Percentiles rank a stretch among this genome's conserved stretches.
Evolutionary conservation across 345 rosid genomes (phyloP).

Genomic region (Salix koriyanagi): DNA sequence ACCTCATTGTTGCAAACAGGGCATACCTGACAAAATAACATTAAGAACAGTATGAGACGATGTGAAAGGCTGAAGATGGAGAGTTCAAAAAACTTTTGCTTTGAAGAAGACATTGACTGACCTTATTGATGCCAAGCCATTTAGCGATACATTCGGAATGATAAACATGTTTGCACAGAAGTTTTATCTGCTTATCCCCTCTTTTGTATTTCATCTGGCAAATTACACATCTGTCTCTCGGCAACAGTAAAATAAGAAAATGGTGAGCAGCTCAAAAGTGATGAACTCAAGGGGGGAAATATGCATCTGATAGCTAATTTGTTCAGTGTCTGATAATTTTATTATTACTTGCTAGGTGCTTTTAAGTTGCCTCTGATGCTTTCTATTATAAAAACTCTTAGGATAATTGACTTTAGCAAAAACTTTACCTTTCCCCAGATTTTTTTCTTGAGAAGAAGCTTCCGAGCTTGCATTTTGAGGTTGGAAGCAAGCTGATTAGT

Average conservation of each 20-base stretch:
- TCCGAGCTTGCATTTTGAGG: conserved; percentile 55
- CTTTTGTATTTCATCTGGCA: conserved; percentile 63
- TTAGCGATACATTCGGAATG: conserved; percentile 58
- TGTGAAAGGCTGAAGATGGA: background rate
- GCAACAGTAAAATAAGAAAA: background rate
- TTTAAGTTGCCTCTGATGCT: background rate
- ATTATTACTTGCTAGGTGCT: background rate
- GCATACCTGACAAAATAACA: conserved; percentile 39
- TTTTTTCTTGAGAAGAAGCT: conserved; percentile 51
- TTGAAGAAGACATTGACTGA: conserved; percentile 13
- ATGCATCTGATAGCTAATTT: background rate
- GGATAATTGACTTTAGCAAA: background rate
- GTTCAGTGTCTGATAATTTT: background rate
- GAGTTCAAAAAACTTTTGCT: background rate
- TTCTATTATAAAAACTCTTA: background rate
- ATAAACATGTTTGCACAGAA: conserved; percentile 64
- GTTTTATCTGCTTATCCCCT: conserved; percentile 51
- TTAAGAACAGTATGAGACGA: background rate
- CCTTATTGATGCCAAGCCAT: conserved; percentile 75
- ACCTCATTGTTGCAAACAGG: conserved; percentile 64
- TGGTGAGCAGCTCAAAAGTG: background rate
- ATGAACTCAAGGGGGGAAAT: background rate
- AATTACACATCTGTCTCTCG: conserved; percentile 52
- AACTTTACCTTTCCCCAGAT: conserved; percentile 49
- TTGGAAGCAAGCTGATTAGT: conserved; percentile 56